Base-by-base conservation (phyloP, 1,284 basidiomycete genomes). In the Sporisorium scitamineum region DNA sequence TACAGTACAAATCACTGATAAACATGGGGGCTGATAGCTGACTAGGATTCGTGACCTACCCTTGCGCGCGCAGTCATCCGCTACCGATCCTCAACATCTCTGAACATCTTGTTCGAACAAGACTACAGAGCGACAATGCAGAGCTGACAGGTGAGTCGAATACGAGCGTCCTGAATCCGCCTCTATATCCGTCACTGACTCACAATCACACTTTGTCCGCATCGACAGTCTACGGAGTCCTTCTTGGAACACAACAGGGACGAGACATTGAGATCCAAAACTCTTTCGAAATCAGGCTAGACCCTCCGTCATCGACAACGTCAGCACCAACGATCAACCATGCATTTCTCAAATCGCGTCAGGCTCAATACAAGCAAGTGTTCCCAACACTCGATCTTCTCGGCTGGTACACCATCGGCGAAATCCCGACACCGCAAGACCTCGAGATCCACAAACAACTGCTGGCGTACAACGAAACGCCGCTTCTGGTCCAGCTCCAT, bases 201-300 rank as follows among this genome's bases (percentile, higher is more conserved):
- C 3, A 34, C 34, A 8, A 34, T 34, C 13, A 14, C 34, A 10
- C 13, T 13, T 3, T 13, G 8, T 13, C 34, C 14, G 14, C 34
- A 8, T 8, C 34, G 34, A 8, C 51, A 61, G 95, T 97, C 47
- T 88, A 97, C 63, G 96, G 96, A 13, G 95, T 93, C 5, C 88
- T 99, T 3, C 90, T 99, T n/a, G 96, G 96, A 5, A 95, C 93
- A 1, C 95, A 97, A 86, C 91, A 90, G 78, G 95, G 95, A 13
- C 91, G 95, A 68, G 93, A 97, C 80, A 91, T 99, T 16, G 94
- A 98, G 86, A 94, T 99, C 80, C 92, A 95, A 70, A 99, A 98
- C 85, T 93, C 93, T 3, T 99, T 98, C 84, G 96, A 99, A 85
- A 88, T 99, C 65, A 90, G 91, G 5, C 86, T 92, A 20, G 80